Percentiles rank a stretch among this genome's conserved stretches.
Conservation (phyloP, 306 rosid genomes). For the Cucumis melo region DNA sequence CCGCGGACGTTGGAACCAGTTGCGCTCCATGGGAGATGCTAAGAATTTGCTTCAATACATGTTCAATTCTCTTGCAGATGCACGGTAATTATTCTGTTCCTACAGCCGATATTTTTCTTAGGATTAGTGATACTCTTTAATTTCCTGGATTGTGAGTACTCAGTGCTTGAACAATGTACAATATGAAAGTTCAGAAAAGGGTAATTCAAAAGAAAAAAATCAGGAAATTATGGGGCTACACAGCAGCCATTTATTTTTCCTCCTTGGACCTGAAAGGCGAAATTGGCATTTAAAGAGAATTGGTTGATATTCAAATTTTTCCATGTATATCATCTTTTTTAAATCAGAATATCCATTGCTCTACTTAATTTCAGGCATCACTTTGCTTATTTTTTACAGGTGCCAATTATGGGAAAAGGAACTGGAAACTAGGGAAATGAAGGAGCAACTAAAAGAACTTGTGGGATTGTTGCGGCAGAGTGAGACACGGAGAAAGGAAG, state of each 20-base stretch:
- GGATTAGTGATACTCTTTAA: not conserved
- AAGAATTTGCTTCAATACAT: conserved; percentile 90
- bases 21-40: conserved; percentile 99
- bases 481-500: conserved; percentile 83
- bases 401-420: conserved; percentile 96
- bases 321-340: not conserved
- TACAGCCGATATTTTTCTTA: not conserved
- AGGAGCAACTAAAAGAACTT: conserved; percentile 95
- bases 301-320: not conserved
- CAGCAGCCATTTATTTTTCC: not conserved
- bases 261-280: not conserved
- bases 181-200: not conserved
- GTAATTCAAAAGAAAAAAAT: not conserved
- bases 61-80: conserved; percentile 85
- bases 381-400: conserved; percentile 32
- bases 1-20: conserved; percentile 97
- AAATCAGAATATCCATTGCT: not conserved
- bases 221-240: not conserved
- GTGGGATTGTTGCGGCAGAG: conserved; percentile 91
- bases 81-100: conserved; percentile 38
- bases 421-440: conserved; percentile 85
- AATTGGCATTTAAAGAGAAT: not conserved
- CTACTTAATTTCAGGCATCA: not conserved
- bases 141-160: not conserved
- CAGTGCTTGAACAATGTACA: not conserved